A percentile compares a stretch with the other conserved stretches of the same genome.
These are phyloP conservation scores for Parastagonospora avenae DNA, from an alignment of 2,329 filamentous ascomycete species.

Conservation along the genomic window DNA sequence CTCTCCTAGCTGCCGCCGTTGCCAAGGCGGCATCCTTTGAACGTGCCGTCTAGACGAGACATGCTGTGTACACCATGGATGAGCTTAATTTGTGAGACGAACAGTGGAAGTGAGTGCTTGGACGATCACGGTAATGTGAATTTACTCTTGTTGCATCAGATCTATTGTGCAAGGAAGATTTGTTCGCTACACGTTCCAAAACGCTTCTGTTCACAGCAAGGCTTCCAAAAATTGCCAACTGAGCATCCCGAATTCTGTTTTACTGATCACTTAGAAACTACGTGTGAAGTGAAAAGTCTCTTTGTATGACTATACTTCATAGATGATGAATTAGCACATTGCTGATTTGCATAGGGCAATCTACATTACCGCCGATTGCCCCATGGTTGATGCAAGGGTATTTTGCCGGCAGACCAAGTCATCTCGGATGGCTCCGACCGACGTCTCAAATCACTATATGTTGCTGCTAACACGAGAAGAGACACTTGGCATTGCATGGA, in stretches of 20 bases:
- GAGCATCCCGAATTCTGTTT: too few relatives aligned
- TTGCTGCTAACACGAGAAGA: conserved; percentile 9
- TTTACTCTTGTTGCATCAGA: background rate
- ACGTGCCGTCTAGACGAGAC: conserved; percentile 10
- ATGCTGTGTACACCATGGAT: conserved; percentile 3
- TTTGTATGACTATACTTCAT: background rate
- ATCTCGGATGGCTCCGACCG: conserved; percentile 22
- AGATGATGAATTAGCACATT: background rate
- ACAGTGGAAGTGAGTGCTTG: background rate
- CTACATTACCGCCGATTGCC: background rate
- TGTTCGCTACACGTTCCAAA: too few relatives aligned
- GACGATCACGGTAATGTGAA: background rate
- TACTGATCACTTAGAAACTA: too few relatives aligned
- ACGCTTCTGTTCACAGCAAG: too few relatives aligned
- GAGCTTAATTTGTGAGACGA: conserved; percentile 9
- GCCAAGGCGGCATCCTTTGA: conserved; percentile 10
- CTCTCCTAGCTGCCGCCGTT: background rate
- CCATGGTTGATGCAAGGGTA: conserved; percentile 5
- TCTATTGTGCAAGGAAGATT: too few relatives aligned
- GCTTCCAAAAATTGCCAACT: too few relatives aligned
- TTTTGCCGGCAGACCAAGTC: conserved; percentile 32
- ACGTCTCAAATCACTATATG: conserved; percentile 7
- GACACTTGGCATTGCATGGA: conserved; percentile 10
- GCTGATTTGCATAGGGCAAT: conserved; percentile 1
- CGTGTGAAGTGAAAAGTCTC: background rate